Evolutionary conservation across 192 early-diverging fungal genomes (phyloP).

Genomic region (Glomus cerebriforme): DNA sequence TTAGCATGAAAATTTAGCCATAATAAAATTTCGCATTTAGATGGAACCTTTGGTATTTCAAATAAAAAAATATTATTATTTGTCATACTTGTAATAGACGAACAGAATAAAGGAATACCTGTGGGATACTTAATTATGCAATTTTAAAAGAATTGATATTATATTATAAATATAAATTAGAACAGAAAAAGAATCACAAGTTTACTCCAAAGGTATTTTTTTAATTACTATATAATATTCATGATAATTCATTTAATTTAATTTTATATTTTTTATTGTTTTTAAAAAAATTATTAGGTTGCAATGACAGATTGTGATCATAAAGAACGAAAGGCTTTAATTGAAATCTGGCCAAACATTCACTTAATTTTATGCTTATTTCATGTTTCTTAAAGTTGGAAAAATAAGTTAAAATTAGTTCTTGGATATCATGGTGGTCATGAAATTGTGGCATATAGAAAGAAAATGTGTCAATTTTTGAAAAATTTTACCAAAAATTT

Average conservation of each 20-base stretch:
- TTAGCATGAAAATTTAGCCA: background rate
- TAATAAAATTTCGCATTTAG: background rate
- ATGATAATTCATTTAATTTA: background rate
- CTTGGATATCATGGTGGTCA: background rate
- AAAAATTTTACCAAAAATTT: background rate
- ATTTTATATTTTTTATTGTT: background rate
- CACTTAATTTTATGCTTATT: background rate
- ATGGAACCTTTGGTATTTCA: conserved; percentile 4
- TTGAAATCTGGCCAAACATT: background rate
- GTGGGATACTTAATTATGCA: background rate
- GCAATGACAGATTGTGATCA: conserved; percentile 5
- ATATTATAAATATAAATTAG: background rate
- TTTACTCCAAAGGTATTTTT: background rate
- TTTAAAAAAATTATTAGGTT: background rate
- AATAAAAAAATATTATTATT: conserved; percentile 3
- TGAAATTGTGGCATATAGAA: background rate
- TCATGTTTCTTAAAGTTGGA: background rate
- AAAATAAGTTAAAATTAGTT: background rate
- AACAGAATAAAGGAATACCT: background rate
- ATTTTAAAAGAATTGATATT: too few relatives aligned
- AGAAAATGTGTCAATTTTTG: background rate
- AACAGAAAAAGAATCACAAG: background rate
- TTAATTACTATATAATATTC: background rate
- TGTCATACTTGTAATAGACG: background rate
- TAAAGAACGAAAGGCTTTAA: background rate